Evolutionary conservation across 2,329 filamentous ascomycete species (phyloP).

Genomic region (Colletotrichum horii): DNA sequence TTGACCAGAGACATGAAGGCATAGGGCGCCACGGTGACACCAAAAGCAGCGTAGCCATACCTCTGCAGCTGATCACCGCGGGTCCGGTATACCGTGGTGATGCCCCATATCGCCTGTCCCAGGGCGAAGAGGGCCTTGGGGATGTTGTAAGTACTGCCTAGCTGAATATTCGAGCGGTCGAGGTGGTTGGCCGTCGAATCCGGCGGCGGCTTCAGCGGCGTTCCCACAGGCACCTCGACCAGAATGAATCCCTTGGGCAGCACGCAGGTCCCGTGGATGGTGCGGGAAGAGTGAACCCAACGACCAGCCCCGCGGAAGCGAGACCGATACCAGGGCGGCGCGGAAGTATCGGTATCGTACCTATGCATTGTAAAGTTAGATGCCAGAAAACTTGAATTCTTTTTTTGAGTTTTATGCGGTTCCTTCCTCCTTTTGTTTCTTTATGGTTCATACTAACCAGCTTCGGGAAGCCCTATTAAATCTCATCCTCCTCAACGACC

Average conservation of each 20-base stretch:
- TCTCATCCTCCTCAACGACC: conserved; percentile 6
- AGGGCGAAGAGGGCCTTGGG: conserved; percentile 22
- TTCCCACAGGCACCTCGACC: conserved; percentile 18
- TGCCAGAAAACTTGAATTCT: background rate
- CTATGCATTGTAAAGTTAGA: conserved; percentile 7
- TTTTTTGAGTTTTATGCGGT: background rate
- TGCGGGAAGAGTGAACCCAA: conserved; percentile 15
- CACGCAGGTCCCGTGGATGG: conserved; percentile 14
- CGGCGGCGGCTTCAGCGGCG: conserved; percentile 17
- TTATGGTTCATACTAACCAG: background rate
- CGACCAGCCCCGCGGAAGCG: conserved; percentile 11
- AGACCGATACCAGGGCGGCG: conserved; percentile 1
- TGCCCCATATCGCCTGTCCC: conserved; percentile 26
- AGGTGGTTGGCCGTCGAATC: background rate
- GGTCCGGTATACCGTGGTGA: conserved; percentile 26
- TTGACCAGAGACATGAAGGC: conserved; percentile 34
- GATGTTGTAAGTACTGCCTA: conserved; percentile 24
- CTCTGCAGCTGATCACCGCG: conserved; percentile 28
- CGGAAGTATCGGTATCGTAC: conserved; percentile 1
- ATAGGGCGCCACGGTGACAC: conserved; percentile 33
- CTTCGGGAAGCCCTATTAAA: conserved; percentile 9
- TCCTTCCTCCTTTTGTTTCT: background rate
- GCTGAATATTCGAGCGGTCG: conserved; percentile 3
- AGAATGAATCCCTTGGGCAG: conserved; percentile 13
- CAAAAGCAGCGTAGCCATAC: conserved; percentile 36